These are phyloP conservation scores for Hydnum rufescens DNA, from an alignment of 768 basidiomycete genomes.

Conservation along the genomic window DNA sequence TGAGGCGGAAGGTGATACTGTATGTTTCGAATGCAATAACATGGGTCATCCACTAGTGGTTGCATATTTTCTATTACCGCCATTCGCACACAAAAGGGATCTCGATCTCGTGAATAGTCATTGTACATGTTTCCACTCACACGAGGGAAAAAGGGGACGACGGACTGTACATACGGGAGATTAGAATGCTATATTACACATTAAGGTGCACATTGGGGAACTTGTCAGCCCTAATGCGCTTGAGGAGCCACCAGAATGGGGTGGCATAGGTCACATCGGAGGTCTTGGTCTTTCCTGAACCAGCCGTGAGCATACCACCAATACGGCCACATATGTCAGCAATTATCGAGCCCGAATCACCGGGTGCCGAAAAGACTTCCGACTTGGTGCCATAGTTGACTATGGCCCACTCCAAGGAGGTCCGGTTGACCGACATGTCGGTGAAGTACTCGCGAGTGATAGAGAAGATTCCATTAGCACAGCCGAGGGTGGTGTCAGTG, in stretches of 20 bases:
- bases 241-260: conserved; percentile 18
- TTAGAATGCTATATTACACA: too few species aligned
- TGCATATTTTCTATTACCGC: too few species aligned
- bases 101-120: too few species aligned
- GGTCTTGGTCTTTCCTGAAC: conserved; percentile 15
- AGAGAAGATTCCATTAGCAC: conserved; percentile 20
- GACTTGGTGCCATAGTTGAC: conserved; percentile 16
- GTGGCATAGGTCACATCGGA: conserved; percentile 24
- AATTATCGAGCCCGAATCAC: conserved; percentile 23
- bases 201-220: conserved; percentile 12
- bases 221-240: conserved; percentile 16
- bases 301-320: conserved; percentile 20
- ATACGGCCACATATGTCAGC: conserved; percentile 18
- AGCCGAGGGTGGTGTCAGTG: conserved; percentile 22
- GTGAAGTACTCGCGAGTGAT: conserved; percentile 10
- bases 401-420: conserved; percentile 19
- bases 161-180: too few species aligned
- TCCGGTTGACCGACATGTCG: conserved; percentile 8
- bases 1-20: too few species aligned
- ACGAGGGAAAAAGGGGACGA: too few species aligned
- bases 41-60: too few species aligned
- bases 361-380: conserved; percentile 18
- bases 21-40: too few species aligned
- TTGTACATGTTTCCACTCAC: too few species aligned
- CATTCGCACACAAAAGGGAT: too few species aligned